Percentiles rank a stretch among this genome's conserved stretches.
phyloP scores from a whole-genome alignment of 2,329 filamentous ascomycete genomes.

The Hypoxylon sp. region DNA sequence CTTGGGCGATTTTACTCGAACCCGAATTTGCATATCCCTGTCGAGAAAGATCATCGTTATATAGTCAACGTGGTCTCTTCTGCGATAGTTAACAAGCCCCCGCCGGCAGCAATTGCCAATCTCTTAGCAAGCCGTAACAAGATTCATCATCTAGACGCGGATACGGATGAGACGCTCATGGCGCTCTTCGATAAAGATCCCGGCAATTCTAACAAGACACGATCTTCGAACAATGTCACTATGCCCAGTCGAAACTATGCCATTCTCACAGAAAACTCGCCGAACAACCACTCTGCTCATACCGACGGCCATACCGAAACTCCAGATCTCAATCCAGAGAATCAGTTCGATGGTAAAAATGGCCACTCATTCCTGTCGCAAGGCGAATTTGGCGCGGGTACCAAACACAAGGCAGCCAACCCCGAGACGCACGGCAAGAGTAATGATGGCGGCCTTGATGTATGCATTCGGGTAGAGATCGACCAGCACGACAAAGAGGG shows the following conservation, averaged over 20 bases:
- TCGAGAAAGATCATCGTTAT: constrained; percentile 89
- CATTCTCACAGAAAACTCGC: constrained; percentile 89
- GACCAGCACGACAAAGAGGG: constrained; percentile 86
- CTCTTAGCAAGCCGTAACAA: constrained; percentile 92
- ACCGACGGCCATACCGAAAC: constrained; percentile 36
- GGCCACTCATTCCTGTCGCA: constrained; percentile 79
- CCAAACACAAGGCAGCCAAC: constrained; percentile 80
- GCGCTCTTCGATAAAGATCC: constrained; percentile 94
- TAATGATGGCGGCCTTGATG: constrained; percentile 77
- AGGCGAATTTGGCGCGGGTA: constrained; percentile 85
- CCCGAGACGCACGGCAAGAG: constrained; percentile 67
- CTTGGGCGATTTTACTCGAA: constrained; percentile 96
- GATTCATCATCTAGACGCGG: constrained; percentile 75
- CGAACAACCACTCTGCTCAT: constrained; percentile 60
- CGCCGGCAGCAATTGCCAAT: constrained; percentile 89
- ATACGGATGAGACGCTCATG: constrained; percentile 94
- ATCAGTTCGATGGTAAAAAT: constrained; percentile 67
- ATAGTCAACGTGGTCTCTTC: constrained; percentile 96
- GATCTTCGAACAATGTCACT: constrained; percentile 83
- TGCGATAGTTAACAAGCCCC: constrained; percentile 95
- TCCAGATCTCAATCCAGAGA: constrained; percentile 31
- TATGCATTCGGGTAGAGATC: constrained; percentile 89
- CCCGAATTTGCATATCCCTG: constrained; percentile 81
- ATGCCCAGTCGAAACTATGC: constrained; percentile 96
- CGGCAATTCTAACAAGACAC: constrained; percentile 80